Base-by-base conservation (phyloP, 2,329 filamentous ascomycete genomes). In the Aspergillus novofumigatus region DNA sequence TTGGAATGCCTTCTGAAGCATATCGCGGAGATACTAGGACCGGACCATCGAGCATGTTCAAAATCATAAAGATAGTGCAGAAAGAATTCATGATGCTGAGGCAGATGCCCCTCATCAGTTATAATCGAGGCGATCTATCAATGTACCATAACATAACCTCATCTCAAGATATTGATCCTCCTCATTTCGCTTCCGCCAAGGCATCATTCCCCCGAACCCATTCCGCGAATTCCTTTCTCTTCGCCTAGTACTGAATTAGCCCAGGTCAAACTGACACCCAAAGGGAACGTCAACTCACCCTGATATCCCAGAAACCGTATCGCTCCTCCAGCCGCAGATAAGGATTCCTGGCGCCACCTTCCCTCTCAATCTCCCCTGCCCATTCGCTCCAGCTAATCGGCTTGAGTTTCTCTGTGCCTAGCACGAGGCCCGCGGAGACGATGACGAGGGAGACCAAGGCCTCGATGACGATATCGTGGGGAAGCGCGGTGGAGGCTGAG, bases 361-460 rank as follows among this genome's bases (percentile, higher is more conserved):
- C 85, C 71, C 84, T 87, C 68, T 91, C 86, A 38, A 88, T 85
- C 67, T 89, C 83, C 28, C 87, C 86, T 73, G 65, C 89, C 89
- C 76, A 94, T 82, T 60, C 89, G 81, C 80, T 96, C 91, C 71
- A 97, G 83, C 79, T 92, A 65, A 97, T 93, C 2, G 94, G 94
- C 71, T 91, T 88, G 61, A 97, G 80, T 48, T 86, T 84, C 11
- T 90, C 87, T 3, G 90, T 88, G 38, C 87, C 86, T 0, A 91
- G 75, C 0, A 97, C 91, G 28, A 97, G 85, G 45, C 93, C 94
- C 0, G 91, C 72, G 54, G 88, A 90, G n/a, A 96, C 82, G n/a
- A 92, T 71, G 25, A 95, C 74, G 4, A 94, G 87, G 1, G 92
- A 90, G 47, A 89, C 73, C 17, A 97, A 80, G 1, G 92, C 92